These are phyloP conservation scores for Schrenkiella parvula DNA, from an alignment of 345 rosid species.

Conservation along the genomic window DNA sequence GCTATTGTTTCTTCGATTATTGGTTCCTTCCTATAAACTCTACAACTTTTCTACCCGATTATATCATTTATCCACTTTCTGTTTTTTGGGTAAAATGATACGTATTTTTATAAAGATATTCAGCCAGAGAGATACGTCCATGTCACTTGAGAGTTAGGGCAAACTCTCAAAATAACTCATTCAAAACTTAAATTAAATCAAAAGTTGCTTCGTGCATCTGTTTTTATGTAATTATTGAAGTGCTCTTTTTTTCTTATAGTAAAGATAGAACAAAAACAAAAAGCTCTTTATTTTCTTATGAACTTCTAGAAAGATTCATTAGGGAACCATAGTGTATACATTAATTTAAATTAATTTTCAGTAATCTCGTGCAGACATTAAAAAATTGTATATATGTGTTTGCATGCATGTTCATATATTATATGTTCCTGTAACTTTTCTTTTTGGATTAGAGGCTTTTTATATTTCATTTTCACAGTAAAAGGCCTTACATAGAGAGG, in stretches of 20 bases:
- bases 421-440: not conserved
- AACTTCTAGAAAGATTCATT: constrained; percentile 7
- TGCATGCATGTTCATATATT: not conserved
- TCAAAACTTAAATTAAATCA: too few relatives aligned
- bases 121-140: too few relatives aligned
- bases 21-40: not conserved
- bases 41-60: not conserved
- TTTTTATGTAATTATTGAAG: not conserved
- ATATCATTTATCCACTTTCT: not conserved
- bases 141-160: too few relatives aligned
- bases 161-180: too few relatives aligned
- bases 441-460: not conserved
- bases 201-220: not conserved
- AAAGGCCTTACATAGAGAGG: not conserved
- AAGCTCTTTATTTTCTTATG: not conserved
- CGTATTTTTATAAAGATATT: too few relatives aligned
- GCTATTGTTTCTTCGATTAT: not conserved
- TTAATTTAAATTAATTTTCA: not conserved
- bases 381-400: not conserved
- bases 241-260: too few relatives aligned
- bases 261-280: not conserved
- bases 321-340: not conserved
- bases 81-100: not conserved
- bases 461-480: not conserved
- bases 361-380: not conserved